These are phyloP conservation scores for Teratosphaeriaceae sp. DNA, from an alignment of 2,329 filamentous ascomycete species.

Conservation along the genomic window DNA sequence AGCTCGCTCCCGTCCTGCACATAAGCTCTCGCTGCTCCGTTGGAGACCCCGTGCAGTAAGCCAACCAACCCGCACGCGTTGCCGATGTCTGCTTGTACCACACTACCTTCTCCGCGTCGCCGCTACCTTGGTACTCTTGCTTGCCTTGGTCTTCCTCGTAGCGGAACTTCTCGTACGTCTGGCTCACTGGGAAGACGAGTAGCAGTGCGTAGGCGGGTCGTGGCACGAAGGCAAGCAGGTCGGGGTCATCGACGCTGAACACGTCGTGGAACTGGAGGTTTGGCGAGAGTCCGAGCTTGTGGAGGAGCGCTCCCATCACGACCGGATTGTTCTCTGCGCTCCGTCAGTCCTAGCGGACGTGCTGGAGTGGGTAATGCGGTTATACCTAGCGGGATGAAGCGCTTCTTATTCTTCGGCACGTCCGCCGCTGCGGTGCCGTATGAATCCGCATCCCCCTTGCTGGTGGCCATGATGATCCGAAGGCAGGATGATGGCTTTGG, in stretches of 20 bases:
- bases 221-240: constrained; percentile 78
- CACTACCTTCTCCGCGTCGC: constrained; percentile 65
- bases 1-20: constrained; percentile 55
- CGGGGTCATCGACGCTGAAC: constrained; percentile 79
- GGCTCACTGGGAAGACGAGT: constrained; percentile 81
- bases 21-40: constrained; percentile 61
- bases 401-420: constrained; percentile 19
- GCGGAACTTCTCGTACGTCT: constrained; percentile 71
- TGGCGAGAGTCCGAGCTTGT: constrained; percentile 75
- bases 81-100: constrained; percentile 96
- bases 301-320: constrained; percentile 77
- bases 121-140: constrained; percentile 60
- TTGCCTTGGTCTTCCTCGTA: constrained; percentile 62
- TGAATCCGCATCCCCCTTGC: no score
- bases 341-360: not conserved
- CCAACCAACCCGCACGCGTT: constrained; percentile 93
- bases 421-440: no score
- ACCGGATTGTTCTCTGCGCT: constrained; percentile 67
- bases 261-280: constrained; percentile 80
- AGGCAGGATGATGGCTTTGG: no score
- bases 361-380: not conserved
- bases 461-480: no score
- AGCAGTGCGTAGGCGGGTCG: constrained; percentile 83
- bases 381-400: constrained; percentile 23
- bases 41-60: constrained; percentile 72